Conservation (phyloP, 75 land plant species). For the Sequoiadendron giganteum region DNA sequence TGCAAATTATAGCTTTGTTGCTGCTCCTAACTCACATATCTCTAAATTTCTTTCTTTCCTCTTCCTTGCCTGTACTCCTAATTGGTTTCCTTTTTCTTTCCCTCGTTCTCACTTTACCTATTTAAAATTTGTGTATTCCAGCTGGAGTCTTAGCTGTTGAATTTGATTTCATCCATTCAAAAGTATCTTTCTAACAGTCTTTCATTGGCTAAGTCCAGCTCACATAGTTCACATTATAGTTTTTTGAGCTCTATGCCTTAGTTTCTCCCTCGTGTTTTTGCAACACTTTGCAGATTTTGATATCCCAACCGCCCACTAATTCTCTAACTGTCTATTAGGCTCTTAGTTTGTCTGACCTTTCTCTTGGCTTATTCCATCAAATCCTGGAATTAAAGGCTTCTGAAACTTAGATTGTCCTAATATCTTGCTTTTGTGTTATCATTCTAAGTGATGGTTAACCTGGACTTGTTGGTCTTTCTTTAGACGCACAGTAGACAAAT, state of each 20-base stretch:
- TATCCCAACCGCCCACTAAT: not conserved
- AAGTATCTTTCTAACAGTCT: not conserved
- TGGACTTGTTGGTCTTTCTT: no score
- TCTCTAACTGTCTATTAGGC: not conserved
- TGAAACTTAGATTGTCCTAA: not conserved
- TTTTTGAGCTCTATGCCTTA: not conserved
- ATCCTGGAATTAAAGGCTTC: not conserved
- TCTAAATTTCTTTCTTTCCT: not conserved
- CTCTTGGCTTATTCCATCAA: not conserved
- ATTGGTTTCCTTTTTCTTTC: not conserved
- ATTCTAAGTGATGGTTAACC: not conserved
- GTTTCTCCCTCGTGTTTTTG: not conserved
- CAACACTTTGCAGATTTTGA: not conserved
- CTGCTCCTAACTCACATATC: not conserved
- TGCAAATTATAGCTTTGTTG: not conserved
- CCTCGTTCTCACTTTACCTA: not conserved
- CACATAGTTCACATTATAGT: not conserved
- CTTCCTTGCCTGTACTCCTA: not conserved
- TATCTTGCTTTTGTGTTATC: not conserved
- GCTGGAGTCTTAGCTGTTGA: not conserved
- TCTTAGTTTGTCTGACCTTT: not conserved
- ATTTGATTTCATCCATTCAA: no score
- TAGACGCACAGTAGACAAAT: no score
- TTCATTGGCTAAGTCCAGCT: not conserved
- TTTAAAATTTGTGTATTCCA: not conserved